Conservation (phyloP, 2,329 filamentous ascomycete species). For the Cryphonectria carpinicola region DNA sequence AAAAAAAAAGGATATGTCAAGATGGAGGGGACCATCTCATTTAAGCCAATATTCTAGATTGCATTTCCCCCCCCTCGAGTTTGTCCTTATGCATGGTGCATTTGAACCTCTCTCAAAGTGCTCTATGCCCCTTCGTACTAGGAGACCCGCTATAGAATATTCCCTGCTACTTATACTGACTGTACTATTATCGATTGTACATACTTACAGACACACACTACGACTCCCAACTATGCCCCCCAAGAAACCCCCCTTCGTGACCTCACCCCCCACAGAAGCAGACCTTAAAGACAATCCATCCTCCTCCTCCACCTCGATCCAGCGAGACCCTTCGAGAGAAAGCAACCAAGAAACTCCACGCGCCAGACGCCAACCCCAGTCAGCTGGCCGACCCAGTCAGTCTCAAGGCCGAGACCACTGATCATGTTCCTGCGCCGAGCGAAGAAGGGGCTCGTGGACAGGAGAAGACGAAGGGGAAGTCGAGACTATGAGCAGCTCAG, state of each 20-base stretch:
- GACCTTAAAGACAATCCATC: constrained; percentile 16
- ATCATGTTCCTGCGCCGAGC: constrained; percentile 24
- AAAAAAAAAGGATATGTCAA: neutral
- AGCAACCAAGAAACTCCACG: constrained; percentile 26
- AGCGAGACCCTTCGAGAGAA: constrained; percentile 25
- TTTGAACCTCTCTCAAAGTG: neutral
- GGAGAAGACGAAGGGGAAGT: neutral
- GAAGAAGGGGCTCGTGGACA: constrained; percentile 19
- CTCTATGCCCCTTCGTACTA: neutral
- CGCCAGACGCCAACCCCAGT: constrained; percentile 24
- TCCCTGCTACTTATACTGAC: neutral
- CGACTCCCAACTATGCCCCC: constrained; percentile 15
- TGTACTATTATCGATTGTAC: too few relatives aligned
- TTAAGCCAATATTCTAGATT: neutral
- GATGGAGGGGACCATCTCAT: neutral
- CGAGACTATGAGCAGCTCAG: constrained; percentile 19
- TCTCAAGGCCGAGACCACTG: constrained; percentile 25
- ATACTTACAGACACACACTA: neutral
- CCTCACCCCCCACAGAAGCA: constrained; percentile 27
- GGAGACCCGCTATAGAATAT: neutral
- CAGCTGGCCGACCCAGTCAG: constrained; percentile 28
- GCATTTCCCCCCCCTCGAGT: neutral
- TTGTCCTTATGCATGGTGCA: too few relatives aligned
- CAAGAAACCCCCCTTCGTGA: constrained; percentile 26
- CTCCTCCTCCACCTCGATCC: neutral